Evolutionary conservation across 2,329 filamentous ascomycete species (phyloP).

Genomic region (Phialophora macrospora): DNA sequence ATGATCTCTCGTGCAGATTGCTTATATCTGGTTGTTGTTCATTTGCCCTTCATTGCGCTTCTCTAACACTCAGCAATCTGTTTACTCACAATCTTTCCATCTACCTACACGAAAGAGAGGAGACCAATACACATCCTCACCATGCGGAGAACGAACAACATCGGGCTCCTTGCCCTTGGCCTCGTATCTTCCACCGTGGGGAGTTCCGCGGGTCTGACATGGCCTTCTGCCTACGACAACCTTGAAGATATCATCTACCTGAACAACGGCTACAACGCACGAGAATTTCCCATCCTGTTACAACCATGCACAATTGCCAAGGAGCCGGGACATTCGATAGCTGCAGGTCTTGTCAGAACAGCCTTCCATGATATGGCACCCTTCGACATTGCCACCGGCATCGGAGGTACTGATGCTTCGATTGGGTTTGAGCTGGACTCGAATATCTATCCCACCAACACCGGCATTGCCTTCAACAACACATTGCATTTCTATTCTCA

Average conservation of each 20-base stretch:
- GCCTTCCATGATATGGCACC: slow-evolving; percentile 47
- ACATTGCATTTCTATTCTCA: slow-evolving; percentile 42
- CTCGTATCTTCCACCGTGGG: slow-evolving; percentile 4
- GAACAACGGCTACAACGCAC: slow-evolving; percentile 59
- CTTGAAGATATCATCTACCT: slow-evolving; percentile 69
- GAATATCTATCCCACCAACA: slow-evolving; percentile 41
- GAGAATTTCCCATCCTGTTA: slow-evolving; percentile 62
- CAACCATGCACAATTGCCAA: slow-evolving; percentile 56
- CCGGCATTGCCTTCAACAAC: slow-evolving; percentile 44
- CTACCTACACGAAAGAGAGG: neutral
- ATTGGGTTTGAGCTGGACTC: slow-evolving; percentile 43
- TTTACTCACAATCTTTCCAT: neutral
- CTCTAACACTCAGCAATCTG: neutral
- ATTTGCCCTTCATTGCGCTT: neutral
- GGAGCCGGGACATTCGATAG: slow-evolving; percentile 28
- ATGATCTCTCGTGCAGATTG: neutral
- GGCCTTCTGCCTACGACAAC: slow-evolving; percentile 65
- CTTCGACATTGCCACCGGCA: slow-evolving; percentile 40
- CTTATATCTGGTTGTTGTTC: neutral
- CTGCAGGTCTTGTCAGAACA: slow-evolving; percentile 44
- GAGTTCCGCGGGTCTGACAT: slow-evolving; percentile 53
- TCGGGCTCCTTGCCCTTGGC: slow-evolving; percentile 12
- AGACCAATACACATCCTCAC: neutral
- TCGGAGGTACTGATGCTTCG: slow-evolving; percentile 45
- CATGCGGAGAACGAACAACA: slow-evolving; percentile 15